These are phyloP conservation scores for Fusarium secorum DNA, from an alignment of 2,329 filamentous ascomycete genomes.

Conservation along the genomic window DNA sequence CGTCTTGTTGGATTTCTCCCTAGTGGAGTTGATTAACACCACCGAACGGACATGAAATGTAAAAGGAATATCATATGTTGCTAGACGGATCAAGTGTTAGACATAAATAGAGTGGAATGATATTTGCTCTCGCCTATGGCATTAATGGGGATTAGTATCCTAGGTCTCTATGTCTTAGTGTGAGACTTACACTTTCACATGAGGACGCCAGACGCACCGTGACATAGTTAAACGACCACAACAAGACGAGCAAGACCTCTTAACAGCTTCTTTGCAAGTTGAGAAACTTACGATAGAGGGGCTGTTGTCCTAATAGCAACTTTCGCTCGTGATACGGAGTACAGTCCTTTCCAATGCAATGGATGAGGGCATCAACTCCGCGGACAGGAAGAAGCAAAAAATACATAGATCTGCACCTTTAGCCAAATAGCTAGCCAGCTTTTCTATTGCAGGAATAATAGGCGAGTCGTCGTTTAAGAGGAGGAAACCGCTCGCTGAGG, in stretches of 20 bases:
- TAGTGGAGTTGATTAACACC: background rate
- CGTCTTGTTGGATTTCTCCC: background rate
- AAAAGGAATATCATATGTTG: background rate
- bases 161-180: background rate
- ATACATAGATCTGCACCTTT: constrained; percentile 31
- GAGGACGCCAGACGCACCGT: background rate
- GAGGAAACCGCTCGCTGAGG: constrained; percentile 16
- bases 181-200: background rate
- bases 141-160: background rate
- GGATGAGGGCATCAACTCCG: background rate
- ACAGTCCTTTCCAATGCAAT: background rate
- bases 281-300: background rate
- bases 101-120: background rate
- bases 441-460: constrained; percentile 20
- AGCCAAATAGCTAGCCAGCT: constrained; percentile 28
- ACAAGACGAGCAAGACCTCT: constrained; percentile 1
- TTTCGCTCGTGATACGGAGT: background rate
- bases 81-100: background rate
- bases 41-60: background rate
- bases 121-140: background rate
- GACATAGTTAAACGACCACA: background rate
- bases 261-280: background rate
- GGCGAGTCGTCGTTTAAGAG: constrained; percentile 30
- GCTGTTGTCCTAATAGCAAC: background rate
- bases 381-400: constrained; percentile 5